Percentiles rank a stretch among this genome's conserved stretches.
Conservation (phyloP, 305 asterid species). For the Salvia sclarea region DNA sequence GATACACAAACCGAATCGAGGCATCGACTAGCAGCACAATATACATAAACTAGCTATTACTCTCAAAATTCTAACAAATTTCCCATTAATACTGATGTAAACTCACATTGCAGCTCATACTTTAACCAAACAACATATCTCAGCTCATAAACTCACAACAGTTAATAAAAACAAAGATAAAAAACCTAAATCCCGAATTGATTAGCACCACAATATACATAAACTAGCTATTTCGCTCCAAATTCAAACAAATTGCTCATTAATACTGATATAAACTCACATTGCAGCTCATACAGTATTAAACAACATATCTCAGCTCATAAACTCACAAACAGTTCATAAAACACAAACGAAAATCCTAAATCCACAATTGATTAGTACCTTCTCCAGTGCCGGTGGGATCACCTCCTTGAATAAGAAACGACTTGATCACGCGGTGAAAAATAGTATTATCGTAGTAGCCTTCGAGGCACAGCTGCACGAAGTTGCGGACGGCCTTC, state of each 20-base stretch:
- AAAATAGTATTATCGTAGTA: conserved; percentile 75
- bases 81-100: neutral
- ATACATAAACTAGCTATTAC: neutral
- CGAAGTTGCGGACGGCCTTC: conserved; percentile 90
- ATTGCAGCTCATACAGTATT: conserved; percentile 3
- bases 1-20: neutral
- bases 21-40: neutral
- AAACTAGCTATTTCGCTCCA: neutral
- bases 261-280: neutral
- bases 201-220: neutral
- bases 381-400: conserved; percentile 86
- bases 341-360: too few relatives aligned
- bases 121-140: neutral
- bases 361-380: conserved; percentile 13
- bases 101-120: too few relatives aligned
- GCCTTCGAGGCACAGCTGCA: conserved; percentile 94
- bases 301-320: neutral
- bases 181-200: neutral
- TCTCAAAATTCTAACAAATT: neutral
- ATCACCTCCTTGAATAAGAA: conserved; percentile 87
- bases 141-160: conserved; percentile 18
- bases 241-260: conserved; percentile 1
- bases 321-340: conserved; percentile 14
- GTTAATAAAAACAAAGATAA: neutral
- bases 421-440: conserved; percentile 81